Conservation (phyloP, 208 protist genomes). For the Acanthamoeba triangularis region DNA sequence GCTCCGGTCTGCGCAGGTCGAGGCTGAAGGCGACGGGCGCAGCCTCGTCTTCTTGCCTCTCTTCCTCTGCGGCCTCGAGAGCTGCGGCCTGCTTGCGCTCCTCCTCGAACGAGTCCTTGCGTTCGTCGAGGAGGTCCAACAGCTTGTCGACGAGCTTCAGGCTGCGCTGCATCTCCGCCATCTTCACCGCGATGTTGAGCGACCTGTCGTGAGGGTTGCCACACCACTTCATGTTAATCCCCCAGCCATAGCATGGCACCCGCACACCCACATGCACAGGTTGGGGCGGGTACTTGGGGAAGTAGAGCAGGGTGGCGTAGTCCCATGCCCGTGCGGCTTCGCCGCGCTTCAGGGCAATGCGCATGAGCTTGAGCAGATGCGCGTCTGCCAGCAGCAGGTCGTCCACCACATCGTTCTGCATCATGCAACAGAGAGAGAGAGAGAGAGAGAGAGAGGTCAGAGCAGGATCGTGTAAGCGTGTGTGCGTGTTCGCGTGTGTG, state of each 20-base stretch:
- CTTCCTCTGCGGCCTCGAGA: background rate
- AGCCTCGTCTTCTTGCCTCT: background rate
- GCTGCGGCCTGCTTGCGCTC: background rate
- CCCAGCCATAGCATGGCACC: too few relatives aligned
- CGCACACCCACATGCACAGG: background rate
- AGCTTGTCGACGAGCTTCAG: background rate
- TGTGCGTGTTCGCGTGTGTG: background rate
- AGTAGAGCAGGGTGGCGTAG: constrained; percentile 32
- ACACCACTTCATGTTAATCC: too few relatives aligned
- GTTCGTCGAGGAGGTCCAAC: background rate
- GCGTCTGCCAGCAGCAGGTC: background rate
- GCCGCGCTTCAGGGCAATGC: background rate
- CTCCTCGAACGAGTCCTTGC: background rate
- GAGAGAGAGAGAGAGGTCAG: too few relatives aligned
- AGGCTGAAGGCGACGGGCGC: background rate
- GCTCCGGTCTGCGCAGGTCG: background rate
- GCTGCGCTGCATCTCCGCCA: constrained; percentile 29
- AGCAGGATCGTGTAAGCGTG: too few relatives aligned
- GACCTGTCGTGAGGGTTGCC: background rate
- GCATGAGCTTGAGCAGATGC: constrained; percentile 22
- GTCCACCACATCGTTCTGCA: constrained; percentile 10
- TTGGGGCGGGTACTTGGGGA: background rate
- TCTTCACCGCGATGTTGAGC: constrained; percentile 9
- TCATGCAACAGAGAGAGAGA: too few relatives aligned
- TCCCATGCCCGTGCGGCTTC: background rate